Conservation (phyloP, 345 rosid species). For the Hibiscus trionum region DNA sequence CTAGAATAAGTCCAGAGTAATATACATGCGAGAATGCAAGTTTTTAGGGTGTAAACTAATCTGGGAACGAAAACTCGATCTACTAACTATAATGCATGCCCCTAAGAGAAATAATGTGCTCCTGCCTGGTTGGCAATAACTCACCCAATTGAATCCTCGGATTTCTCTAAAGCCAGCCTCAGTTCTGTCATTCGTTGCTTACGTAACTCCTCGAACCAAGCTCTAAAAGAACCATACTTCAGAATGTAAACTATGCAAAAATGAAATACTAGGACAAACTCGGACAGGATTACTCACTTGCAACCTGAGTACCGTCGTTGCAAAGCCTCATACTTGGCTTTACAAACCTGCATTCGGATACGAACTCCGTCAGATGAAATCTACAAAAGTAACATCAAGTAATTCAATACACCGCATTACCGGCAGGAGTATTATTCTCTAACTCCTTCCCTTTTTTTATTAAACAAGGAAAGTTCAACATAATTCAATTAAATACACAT, state of each 20-base stretch:
- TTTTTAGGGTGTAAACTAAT: background rate
- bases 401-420: background rate
- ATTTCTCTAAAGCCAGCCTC: conserved; percentile 54
- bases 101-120: no score
- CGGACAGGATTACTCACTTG: conserved; percentile 38
- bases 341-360: conserved; percentile 50
- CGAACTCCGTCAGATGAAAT: conserved; percentile 1
- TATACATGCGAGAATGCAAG: background rate
- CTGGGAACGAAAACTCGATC: no score
- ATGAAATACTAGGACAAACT: background rate
- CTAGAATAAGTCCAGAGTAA: background rate
- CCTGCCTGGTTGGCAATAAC: background rate
- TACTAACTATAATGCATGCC: no score
- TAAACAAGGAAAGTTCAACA: background rate
- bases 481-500: background rate
- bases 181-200: conserved; percentile 70
- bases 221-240: conserved; percentile 28
- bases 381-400: background rate
- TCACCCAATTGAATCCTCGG: conserved; percentile 48
- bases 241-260: background rate
- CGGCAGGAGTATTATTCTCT: background rate
- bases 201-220: conserved; percentile 78
- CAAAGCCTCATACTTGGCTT: conserved; percentile 71
- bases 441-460: background rate
- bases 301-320: conserved; percentile 53